These are phyloP conservation scores for Sanghuangporus weigelae DNA, from an alignment of 1,284 basidiomycete species.

Conservation along the genomic window DNA sequence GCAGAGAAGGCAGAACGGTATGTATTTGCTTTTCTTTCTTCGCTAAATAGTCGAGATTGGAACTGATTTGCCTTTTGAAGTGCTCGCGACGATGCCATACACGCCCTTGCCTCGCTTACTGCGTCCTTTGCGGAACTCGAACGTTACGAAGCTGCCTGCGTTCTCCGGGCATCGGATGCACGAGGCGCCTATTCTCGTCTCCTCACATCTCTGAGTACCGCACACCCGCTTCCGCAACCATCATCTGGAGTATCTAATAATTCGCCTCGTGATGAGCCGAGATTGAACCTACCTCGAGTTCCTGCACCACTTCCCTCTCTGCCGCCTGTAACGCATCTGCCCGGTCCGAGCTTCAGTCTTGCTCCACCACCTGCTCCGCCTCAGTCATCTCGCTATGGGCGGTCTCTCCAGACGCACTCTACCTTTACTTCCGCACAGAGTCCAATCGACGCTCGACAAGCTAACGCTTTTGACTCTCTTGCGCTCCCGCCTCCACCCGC, in stretches of 20 bases:
- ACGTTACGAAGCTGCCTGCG: conserved; percentile 41
- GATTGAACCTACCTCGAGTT: background rate
- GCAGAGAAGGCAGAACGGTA: conserved; percentile 41
- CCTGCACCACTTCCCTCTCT: background rate
- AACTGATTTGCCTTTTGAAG: conserved; percentile 12
- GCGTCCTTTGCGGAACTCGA: conserved; percentile 53
- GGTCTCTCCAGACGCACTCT: background rate
- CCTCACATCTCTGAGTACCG: conserved; percentile 33
- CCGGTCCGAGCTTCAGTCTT: background rate
- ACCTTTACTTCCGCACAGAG: background rate
- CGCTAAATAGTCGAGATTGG: background rate
- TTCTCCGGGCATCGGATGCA: conserved; percentile 44
- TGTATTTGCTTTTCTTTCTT: conserved; percentile 33
- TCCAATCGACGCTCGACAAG: background rate
- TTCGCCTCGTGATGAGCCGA: background rate
- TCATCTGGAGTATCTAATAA: conserved; percentile 17
- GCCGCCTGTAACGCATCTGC: background rate
- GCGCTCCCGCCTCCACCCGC: conserved; percentile 16
- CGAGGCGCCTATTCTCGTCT: conserved; percentile 44
- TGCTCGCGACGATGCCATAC: conserved; percentile 52
- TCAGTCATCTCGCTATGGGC: background rate
- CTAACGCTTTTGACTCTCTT: conserved; percentile 1
- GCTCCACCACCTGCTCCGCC: background rate
- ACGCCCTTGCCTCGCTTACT: conserved; percentile 40
- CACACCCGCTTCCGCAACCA: conserved; percentile 8